These are phyloP conservation scores for Phaffia rhodozyma DNA, from an alignment of 1,284 basidiomycete species.

Conservation along the genomic window DNA sequence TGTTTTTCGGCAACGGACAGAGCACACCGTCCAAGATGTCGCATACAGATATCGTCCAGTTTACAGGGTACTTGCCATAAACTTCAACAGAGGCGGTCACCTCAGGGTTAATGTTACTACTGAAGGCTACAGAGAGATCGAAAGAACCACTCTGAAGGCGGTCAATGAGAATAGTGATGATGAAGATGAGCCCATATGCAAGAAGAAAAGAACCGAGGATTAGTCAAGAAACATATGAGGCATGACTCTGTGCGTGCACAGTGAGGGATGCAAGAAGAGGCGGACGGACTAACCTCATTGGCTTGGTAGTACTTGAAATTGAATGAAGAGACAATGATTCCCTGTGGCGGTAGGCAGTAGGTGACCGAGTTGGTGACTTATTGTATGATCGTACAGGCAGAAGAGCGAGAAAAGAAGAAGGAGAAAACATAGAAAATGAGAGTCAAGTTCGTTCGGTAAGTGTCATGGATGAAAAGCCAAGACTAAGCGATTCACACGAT, in stretches of 20 bases:
- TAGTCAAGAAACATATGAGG: background rate
- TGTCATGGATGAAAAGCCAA: too few relatives aligned
- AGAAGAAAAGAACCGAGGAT: slow-evolving; percentile 43
- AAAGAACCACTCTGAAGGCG: slow-evolving; percentile 26
- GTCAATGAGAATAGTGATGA: background rate
- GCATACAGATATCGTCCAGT: slow-evolving; percentile 62
- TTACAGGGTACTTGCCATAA: slow-evolving; percentile 65
- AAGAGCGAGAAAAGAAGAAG: too few relatives aligned
- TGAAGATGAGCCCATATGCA: slow-evolving; percentile 46
- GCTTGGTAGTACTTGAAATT: slow-evolving; percentile 58
- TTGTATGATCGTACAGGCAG: too few relatives aligned
- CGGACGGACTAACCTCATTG: slow-evolving; percentile 39
- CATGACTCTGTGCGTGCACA: background rate
- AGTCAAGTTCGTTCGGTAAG: too few relatives aligned
- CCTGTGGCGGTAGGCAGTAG: slow-evolving; percentile 69
- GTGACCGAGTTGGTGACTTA: slow-evolving; percentile 72
- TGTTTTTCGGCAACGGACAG: slow-evolving; percentile 74
- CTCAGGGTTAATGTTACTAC: slow-evolving; percentile 60
- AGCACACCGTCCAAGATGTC: slow-evolving; percentile 59
- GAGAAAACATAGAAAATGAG: too few relatives aligned
- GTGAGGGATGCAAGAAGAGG: background rate
- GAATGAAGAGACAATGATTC: slow-evolving; percentile 67
- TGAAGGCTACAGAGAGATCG: slow-evolving; percentile 29
- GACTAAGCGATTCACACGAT: too few relatives aligned
- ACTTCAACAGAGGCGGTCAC: slow-evolving; percentile 67